Evolutionary conservation across 805 yeast species (phyloP).

Genomic region (Nakazawaea laoshanensis): DNA sequence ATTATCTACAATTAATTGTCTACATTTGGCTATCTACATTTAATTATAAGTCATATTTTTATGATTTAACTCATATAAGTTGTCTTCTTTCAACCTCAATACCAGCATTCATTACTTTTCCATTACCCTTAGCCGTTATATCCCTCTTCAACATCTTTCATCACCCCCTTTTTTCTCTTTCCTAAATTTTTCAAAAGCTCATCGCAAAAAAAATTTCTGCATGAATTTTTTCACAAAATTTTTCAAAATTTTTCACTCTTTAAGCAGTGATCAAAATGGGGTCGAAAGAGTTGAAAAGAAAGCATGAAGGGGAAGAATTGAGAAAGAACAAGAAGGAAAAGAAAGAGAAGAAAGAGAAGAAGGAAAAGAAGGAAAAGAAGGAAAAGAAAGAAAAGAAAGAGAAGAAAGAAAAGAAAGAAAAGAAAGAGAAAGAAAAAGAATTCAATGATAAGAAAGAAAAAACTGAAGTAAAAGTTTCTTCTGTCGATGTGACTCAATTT

Average conservation of each 20-base stretch:
- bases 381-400: constrained; percentile 32
- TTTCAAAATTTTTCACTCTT: no score
- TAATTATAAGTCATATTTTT: no score
- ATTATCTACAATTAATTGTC: no score
- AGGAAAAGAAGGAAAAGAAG: constrained; percentile 25
- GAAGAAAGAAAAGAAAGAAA: constrained; percentile 23
- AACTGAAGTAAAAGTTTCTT: constrained; percentile 21
- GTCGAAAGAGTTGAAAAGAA: constrained; percentile 17
- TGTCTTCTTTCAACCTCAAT: no score
- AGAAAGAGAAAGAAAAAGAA: constrained; percentile 14
- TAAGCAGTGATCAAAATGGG: constrained; percentile 6
- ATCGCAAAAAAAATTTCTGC: neutral
- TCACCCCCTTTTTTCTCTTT: constrained; percentile 1
- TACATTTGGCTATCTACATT: no score
- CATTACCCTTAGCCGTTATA: neutral
- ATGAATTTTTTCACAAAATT: neutral
- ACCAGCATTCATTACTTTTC: no score
- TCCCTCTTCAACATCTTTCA: neutral
- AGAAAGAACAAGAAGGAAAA: constrained; percentile 19
- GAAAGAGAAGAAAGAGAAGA: constrained; percentile 21
- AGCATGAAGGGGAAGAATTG: constrained; percentile 18
- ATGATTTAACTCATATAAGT: no score
- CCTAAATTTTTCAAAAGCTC: constrained; percentile 2
- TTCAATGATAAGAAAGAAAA: neutral
- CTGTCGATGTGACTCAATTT: constrained; percentile 51